phyloP scores from a whole-genome alignment of 768 basidiomycete genomes.

The Sporobolomyces phaffii region DNA sequence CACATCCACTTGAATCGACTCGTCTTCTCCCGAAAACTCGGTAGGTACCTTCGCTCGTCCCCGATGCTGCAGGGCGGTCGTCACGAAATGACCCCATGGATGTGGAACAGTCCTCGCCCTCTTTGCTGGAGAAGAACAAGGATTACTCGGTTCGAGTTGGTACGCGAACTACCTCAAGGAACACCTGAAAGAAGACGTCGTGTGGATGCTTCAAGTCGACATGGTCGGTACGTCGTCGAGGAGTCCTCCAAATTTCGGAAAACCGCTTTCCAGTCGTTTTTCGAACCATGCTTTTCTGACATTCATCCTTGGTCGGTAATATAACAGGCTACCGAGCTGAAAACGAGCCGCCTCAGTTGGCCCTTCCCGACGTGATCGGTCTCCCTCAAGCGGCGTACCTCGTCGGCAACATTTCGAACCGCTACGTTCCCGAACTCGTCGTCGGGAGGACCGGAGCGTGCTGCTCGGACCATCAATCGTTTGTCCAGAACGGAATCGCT shows the following conservation, averaged over 20 bases:
- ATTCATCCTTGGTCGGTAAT: too few species aligned
- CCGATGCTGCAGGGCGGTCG: too few species aligned
- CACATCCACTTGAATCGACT: constrained; percentile 27
- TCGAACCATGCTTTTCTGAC: too few species aligned
- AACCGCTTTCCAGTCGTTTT: neutral
- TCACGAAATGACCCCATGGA: too few species aligned
- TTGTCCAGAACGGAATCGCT: constrained; percentile 29
- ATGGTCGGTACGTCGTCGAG: constrained; percentile 29
- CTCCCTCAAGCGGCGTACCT: constrained; percentile 26
- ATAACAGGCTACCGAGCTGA: constrained; percentile 36
- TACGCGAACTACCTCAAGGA: constrained; percentile 25
- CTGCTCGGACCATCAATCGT: constrained; percentile 43
- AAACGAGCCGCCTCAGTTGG: constrained; percentile 43
- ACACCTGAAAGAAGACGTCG: constrained; percentile 21
- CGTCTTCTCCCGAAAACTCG: constrained; percentile 34
- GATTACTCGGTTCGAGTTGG: constrained; percentile 36
- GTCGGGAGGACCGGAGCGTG: constrained; percentile 40
- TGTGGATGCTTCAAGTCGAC: constrained; percentile 35
- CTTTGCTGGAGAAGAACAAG: constrained; percentile 45
- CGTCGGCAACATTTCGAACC: constrained; percentile 38
- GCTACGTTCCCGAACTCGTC: constrained; percentile 44
- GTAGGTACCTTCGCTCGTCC: constrained; percentile 7
- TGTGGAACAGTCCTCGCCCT: constrained; percentile 35
- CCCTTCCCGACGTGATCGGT: constrained; percentile 40
- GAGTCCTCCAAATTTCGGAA: too few species aligned